A percentile compares a stretch with the other conserved stretches of the same genome.
Conservation (phyloP, 2,329 filamentous ascomycete genomes). For the Claviceps capensis region DNA sequence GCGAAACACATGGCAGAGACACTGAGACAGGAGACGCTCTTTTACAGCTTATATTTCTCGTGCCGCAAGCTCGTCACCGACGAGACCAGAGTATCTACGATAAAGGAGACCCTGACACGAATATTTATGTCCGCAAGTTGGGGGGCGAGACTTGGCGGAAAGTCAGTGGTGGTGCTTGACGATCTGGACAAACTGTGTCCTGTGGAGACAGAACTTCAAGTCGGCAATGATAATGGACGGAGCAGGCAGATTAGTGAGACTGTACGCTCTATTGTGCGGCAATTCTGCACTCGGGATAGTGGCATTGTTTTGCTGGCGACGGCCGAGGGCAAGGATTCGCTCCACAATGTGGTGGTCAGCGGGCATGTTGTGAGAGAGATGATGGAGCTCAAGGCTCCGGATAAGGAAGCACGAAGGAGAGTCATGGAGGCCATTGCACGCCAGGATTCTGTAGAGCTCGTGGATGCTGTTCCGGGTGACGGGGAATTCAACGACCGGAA, state of each 20-base stretch:
- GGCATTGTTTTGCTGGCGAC: slow-evolving; percentile 81
- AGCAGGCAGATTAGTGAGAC: slow-evolving; percentile 88
- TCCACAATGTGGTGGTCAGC: slow-evolving; percentile 82
- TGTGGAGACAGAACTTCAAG: slow-evolving; percentile 84
- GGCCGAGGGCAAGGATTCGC: slow-evolving; percentile 79
- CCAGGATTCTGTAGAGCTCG: slow-evolving; percentile 28
- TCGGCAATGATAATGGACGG: slow-evolving; percentile 83
- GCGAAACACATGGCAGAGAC: slow-evolving; percentile 62
- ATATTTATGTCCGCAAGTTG: slow-evolving; percentile 83
- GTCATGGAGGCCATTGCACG: slow-evolving; percentile 70
- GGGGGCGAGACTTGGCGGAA: slow-evolving; percentile 77
- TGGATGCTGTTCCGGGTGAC: neutral
- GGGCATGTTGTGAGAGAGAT: slow-evolving; percentile 91
- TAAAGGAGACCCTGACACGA: slow-evolving; percentile 76
- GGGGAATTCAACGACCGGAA: slow-evolving; percentile 24
- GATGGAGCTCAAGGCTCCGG: slow-evolving; percentile 74
- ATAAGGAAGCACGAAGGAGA: slow-evolving; percentile 75
- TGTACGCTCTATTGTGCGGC: slow-evolving; percentile 65
- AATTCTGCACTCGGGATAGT: slow-evolving; percentile 69
- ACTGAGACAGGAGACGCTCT: slow-evolving; percentile 59
- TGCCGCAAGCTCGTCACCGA: slow-evolving; percentile 82
- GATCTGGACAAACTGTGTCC: slow-evolving; percentile 90
- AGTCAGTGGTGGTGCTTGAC: slow-evolving; percentile 74
- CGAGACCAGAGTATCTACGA: slow-evolving; percentile 74
- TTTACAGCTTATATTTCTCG: slow-evolving; percentile 73